Conservation (phyloP, 2,329 filamentous ascomycete genomes). For the Phoma sp. region DNA sequence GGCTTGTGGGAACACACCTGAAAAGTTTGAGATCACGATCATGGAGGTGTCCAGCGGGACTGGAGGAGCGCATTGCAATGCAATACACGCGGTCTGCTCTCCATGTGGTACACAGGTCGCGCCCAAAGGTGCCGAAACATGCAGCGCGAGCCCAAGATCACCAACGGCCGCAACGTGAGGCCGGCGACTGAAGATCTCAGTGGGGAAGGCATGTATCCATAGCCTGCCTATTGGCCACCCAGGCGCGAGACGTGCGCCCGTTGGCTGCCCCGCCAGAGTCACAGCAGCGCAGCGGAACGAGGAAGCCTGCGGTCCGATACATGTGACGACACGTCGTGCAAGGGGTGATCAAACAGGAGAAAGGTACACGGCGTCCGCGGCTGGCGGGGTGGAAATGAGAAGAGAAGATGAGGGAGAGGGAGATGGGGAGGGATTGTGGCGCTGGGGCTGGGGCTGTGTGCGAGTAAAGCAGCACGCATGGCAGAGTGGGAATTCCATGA, state of each 20-base stretch:
- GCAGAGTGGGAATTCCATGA: constrained; percentile 13
- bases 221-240: neutral
- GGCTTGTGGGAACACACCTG: no score
- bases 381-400: neutral
- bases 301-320: no score
- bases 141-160: neutral
- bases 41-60: no score
- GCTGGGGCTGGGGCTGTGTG: no score
- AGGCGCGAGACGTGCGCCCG: neutral
- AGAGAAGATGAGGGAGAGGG: neutral
- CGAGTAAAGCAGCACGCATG: no score
- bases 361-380: constrained; percentile 1
- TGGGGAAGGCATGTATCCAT: neutral
- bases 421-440: no score
- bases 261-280: constrained; percentile 5
- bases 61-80: no score
- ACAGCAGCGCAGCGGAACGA: neutral
- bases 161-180: neutral
- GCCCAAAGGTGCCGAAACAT: neutral
- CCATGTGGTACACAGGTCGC: neutral
- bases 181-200: constrained; percentile 9
- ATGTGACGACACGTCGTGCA: constrained; percentile 7
- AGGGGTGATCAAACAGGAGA: constrained; percentile 27
- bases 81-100: neutral
- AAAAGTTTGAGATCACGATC: no score